phyloP scores from a whole-genome alignment of 148 eudicot genomes.

The Dianthus caryophyllus region DNA sequence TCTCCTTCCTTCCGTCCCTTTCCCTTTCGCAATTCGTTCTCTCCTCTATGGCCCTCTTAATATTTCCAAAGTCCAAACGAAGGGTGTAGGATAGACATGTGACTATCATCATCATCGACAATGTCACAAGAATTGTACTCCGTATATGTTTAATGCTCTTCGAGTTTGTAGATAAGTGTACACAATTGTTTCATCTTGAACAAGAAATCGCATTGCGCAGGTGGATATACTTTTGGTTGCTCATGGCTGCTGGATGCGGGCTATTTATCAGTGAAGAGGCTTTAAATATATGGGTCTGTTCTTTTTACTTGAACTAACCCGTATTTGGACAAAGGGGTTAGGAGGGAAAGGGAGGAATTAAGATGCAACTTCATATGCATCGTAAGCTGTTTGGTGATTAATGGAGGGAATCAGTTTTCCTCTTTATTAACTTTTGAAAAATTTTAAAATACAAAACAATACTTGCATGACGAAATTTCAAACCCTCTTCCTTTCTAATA shows the following conservation, averaged over 20 bases:
- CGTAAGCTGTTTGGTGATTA: too few species aligned
- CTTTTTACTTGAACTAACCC: constrained; percentile 37
- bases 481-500: background rate
- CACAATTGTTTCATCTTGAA: constrained; percentile 1
- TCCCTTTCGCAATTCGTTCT: too few species aligned
- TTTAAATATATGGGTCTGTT: constrained; percentile 96
- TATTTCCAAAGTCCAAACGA: too few species aligned
- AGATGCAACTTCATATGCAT: too few species aligned
- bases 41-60: too few species aligned
- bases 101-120: background rate
- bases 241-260: constrained; percentile 95
- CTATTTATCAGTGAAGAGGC: constrained; percentile 96
- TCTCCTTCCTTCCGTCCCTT: too few species aligned
- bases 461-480: background rate
- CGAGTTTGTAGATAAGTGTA: background rate
- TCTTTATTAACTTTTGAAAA: too few species aligned
- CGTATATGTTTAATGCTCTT: background rate
- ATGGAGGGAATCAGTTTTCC: too few species aligned
- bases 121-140: background rate
- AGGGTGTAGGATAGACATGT: background rate
- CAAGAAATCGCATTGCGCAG: constrained; percentile 29
- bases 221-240: constrained; percentile 95
- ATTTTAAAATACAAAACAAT: too few species aligned
- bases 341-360: background rate
- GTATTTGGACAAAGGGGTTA: background rate